These are phyloP conservation scores for Hyaloscypha bicolor DNA, from an alignment of 495 filamentous ascomycete genomes.

Conservation along the genomic window DNA sequence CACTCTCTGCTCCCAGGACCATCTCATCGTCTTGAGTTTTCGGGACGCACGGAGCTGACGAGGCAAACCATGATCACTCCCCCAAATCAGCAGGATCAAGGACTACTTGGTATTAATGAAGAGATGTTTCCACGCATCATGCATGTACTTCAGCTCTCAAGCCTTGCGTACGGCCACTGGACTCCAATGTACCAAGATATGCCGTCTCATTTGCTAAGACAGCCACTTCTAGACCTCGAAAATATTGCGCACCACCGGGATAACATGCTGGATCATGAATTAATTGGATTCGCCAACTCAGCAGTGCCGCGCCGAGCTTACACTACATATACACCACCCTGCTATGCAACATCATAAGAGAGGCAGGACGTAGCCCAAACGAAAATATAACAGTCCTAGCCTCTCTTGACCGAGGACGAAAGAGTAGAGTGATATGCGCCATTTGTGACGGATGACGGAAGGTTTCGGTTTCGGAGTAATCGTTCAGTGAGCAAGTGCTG, in stretches of 20 bases:
- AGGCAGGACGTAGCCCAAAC: slow-evolving; percentile 26
- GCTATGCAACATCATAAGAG: slow-evolving; percentile 27
- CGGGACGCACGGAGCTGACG: no score
- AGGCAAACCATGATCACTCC: no score
- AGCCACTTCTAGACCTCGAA: not conserved
- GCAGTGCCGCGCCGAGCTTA: slow-evolving; percentile 14
- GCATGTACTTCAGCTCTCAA: no score
- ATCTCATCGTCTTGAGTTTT: not conserved
- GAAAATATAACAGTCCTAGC: slow-evolving; percentile 30
- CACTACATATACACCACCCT: slow-evolving; percentile 27
- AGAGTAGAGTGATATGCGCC: slow-evolving; percentile 31
- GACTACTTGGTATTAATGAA: no score
- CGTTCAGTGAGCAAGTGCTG: slow-evolving; percentile 28
- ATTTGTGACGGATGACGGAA: slow-evolving; percentile 18
- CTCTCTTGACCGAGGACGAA: slow-evolving; percentile 28
- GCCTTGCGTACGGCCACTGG: not conserved
- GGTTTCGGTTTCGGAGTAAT: slow-evolving; percentile 6
- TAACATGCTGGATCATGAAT: slow-evolving; percentile 17
- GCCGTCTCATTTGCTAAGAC: not conserved
- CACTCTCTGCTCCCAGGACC: not conserved
- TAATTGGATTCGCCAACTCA: slow-evolving; percentile 25
- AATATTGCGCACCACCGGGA: not conserved
- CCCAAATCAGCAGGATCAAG: no score
- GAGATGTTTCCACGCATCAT: no score
- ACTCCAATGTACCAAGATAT: not conserved